Evolutionary conservation across 2,329 filamentous ascomycete species (phyloP).

Genomic region (Fusarium longipes): DNA sequence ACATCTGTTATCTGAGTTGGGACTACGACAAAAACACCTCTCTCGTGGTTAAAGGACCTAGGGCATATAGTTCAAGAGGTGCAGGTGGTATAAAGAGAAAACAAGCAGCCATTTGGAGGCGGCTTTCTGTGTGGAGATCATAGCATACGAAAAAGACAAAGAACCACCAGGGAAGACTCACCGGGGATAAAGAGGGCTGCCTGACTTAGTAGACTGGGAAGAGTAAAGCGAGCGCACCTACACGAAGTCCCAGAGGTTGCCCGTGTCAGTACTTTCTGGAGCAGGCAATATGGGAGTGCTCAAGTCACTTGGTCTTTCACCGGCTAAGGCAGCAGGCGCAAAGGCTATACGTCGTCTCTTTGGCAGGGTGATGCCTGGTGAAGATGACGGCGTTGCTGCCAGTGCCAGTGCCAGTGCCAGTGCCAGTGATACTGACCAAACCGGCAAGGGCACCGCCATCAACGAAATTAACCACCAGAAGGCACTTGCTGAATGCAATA

Average conservation of each 20-base stretch:
- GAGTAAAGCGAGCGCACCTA: not conserved
- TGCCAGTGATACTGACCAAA: slow-evolving; percentile 34
- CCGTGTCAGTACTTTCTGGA: not conserved
- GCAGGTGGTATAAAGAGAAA: not conserved
- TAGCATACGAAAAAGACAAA: not conserved
- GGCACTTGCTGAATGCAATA: slow-evolving; percentile 11
- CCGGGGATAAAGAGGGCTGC: not conserved
- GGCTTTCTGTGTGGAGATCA: too few relatives aligned
- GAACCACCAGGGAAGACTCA: not conserved
- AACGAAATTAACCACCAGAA: slow-evolving; percentile 17
- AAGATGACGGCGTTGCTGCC: slow-evolving; percentile 17
- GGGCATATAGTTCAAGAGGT: not conserved
- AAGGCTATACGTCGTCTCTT: slow-evolving; percentile 49
- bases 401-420: slow-evolving; percentile 20
- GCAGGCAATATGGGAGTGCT: slow-evolving; percentile 42
- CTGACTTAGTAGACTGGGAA: not conserved
- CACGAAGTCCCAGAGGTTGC: not conserved
- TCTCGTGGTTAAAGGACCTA: not conserved
- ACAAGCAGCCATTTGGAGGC: not conserved
- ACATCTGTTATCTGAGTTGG: not conserved
- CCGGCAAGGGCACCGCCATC: slow-evolving; percentile 20
- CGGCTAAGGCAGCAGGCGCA: slow-evolving; percentile 47
- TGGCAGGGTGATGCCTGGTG: slow-evolving; percentile 44
- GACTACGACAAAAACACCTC: slow-evolving; percentile 9
- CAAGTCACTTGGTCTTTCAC: slow-evolving; percentile 48